These are phyloP conservation scores for Helminthosporium solani DNA, from an alignment of 2,329 filamentous ascomycete species.

Conservation along the genomic window DNA sequence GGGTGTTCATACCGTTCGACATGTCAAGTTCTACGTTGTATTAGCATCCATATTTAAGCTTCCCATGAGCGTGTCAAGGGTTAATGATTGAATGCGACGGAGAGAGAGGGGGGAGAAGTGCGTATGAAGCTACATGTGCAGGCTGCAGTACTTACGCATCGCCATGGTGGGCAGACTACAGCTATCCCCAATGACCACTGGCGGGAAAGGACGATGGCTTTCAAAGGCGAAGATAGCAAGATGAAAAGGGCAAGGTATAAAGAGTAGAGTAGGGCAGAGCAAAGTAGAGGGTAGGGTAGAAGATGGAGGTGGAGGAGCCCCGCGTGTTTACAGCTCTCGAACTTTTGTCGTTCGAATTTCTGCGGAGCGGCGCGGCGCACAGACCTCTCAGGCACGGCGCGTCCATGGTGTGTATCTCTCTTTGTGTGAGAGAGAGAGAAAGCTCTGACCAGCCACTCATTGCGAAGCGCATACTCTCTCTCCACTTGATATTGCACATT, in stretches of 20 bases:
- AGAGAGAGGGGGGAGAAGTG: too few relatives aligned
- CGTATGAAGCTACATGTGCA: conserved; percentile 18
- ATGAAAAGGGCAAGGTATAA: too few relatives aligned
- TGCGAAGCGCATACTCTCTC: conserved; percentile 4
- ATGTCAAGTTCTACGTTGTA: conserved; percentile 69
- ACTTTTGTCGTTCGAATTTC: conserved; percentile 10
- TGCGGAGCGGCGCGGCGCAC: conserved; percentile 4
- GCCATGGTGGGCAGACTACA: conserved; percentile 29
- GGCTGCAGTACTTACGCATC: conserved; percentile 43
- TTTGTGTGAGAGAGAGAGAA: too few relatives aligned
- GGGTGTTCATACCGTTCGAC: conserved; percentile 66
- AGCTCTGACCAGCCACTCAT: conserved; percentile 6
- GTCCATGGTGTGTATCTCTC: conserved; percentile 2
- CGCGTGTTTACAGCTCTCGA: conserved; percentile 19
- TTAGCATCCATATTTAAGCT: conserved; percentile 24
- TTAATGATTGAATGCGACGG: conserved; percentile 1
- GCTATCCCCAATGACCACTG: too few relatives aligned
- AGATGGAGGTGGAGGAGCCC: too few relatives aligned
- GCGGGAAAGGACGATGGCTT: too few relatives aligned
- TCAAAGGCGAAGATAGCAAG: too few relatives aligned
- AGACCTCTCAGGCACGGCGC: background rate
- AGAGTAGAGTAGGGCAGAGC: background rate
- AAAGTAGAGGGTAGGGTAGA: conserved; percentile 13
- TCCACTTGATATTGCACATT: too few relatives aligned
- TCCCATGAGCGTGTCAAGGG: background rate